phyloP scores from a whole-genome alignment of 805 yeast species.

The Candida arabinofermentans region DNA sequence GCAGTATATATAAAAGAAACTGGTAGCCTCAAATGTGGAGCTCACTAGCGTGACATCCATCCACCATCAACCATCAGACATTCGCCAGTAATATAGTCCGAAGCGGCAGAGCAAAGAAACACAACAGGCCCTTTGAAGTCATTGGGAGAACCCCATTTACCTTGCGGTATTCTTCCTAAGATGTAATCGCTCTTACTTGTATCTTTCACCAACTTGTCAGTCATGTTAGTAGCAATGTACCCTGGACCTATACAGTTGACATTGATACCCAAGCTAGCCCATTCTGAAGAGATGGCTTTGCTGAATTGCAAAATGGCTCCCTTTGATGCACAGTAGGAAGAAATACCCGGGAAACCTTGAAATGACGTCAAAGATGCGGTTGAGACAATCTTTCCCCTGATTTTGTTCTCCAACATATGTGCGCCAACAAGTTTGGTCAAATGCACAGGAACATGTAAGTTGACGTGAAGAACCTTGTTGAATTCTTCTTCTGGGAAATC shows the following conservation, averaged over 20 bases:
- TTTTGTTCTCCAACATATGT: conserved; percentile 31
- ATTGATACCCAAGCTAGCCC: conserved; percentile 40
- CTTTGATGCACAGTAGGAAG: conserved; percentile 41
- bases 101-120: conserved; percentile 46
- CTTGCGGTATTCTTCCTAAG: conserved; percentile 38
- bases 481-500: conserved; percentile 36
- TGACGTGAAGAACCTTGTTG: conserved; percentile 37
- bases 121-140: conserved; percentile 43
- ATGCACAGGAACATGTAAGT: conserved; percentile 35
- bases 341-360: conserved; percentile 35
- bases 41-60: conserved; percentile 38
- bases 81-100: conserved; percentile 49
- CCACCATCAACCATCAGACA: conserved; percentile 55
- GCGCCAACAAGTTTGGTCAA: conserved; percentile 36
- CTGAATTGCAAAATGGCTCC: conserved; percentile 37
- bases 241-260: conserved; percentile 52
- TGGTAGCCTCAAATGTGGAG: no score
- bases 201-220: conserved; percentile 27
- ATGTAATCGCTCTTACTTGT: conserved; percentile 26
- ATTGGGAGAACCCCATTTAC: conserved; percentile 45
- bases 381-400: conserved; percentile 38
- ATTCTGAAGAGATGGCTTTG: conserved; percentile 39
- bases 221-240: conserved; percentile 45
- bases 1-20: no score
- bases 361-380: conserved; percentile 39